These are phyloP conservation scores for Bryum argenteum DNA, from an alignment of 225 moss, liverwort and hornwort genomes.

Conservation along the genomic window DNA sequence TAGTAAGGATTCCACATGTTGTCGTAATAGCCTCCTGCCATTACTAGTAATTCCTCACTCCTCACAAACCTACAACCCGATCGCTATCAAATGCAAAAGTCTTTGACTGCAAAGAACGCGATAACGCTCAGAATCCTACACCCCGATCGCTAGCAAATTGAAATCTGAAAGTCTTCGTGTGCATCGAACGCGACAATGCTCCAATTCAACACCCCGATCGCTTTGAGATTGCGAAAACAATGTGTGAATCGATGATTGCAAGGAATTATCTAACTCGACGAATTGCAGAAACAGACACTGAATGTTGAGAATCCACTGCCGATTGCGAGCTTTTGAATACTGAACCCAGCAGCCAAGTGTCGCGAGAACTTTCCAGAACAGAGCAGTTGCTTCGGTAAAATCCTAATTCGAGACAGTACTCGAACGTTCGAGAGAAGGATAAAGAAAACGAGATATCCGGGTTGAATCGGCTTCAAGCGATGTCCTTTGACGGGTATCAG, in stretches of 20 bases:
- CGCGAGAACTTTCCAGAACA: slow-evolving; percentile 22
- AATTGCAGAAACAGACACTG: neutral
- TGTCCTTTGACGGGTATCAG: neutral
- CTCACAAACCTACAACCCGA: neutral
- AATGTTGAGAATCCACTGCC: too few relatives aligned
- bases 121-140: neutral
- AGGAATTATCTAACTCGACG: neutral
- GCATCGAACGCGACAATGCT: neutral
- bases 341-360: neutral
- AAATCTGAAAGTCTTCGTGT: too few relatives aligned
- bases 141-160: too few relatives aligned
- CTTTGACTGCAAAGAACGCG: too few relatives aligned
- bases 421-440: slow-evolving; percentile 12
- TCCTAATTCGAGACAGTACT: slow-evolving; percentile 2
- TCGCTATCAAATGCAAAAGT: too few relatives aligned
- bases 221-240: neutral
- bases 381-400: slow-evolving; percentile 29
- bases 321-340: neutral
- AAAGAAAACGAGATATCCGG: neutral
- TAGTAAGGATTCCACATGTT: slow-evolving; percentile 25
- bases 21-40: slow-evolving; percentile 47
- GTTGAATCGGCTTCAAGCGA: too few relatives aligned
- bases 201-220: neutral
- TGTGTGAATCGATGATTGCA: too few relatives aligned
- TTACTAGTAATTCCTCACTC: neutral